A percentile compares a stretch with the other conserved stretches of the same genome.
These are phyloP conservation scores for Sporisorium iseilematis-ciliati DNA, from an alignment of 1,284 basidiomycete genomes.

Conservation along the genomic window DNA sequence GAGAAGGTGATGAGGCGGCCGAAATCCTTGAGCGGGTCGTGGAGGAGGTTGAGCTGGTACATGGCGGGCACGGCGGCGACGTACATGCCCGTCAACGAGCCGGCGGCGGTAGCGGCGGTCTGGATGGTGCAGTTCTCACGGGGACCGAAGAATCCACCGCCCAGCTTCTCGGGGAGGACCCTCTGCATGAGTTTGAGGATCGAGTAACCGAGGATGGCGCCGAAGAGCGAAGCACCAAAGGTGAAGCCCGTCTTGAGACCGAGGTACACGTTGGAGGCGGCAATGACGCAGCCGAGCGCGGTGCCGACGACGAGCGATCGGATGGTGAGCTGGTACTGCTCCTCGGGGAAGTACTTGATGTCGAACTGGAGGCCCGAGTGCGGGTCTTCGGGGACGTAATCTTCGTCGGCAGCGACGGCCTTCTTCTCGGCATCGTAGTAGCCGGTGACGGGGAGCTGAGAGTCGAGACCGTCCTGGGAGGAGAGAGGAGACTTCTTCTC, in stretches of 20 bases:
- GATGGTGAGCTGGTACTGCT: constrained; percentile 48
- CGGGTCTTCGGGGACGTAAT: constrained; percentile 44
- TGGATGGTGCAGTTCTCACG: constrained; percentile 75
- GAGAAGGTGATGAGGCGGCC: constrained; percentile 74
- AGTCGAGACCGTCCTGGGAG: constrained; percentile 34
- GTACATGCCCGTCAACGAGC: constrained; percentile 74
- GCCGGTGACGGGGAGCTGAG: constrained; percentile 34
- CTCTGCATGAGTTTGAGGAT: constrained; percentile 77
- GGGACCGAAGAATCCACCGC: constrained; percentile 77
- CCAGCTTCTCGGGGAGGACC: constrained; percentile 73
- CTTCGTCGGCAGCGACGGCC: constrained; percentile 39
- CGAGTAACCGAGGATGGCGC: constrained; percentile 77
- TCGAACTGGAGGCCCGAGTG: constrained; percentile 49
- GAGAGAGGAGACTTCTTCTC: constrained; percentile 52
- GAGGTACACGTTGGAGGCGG: constrained; percentile 78
- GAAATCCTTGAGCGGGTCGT: constrained; percentile 56
- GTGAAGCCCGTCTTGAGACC: constrained; percentile 78
- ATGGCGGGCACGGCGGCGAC: constrained; percentile 79
- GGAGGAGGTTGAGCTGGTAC: constrained; percentile 72
- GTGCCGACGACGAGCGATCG: constrained; percentile 77
- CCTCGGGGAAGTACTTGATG: constrained; percentile 52
- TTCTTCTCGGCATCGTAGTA: constrained; percentile 52
- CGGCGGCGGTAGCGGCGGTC: constrained; percentile 60
- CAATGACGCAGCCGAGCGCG: constrained; percentile 75
- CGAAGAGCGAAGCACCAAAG: constrained; percentile 77